A percentile compares a stretch with the other conserved stretches of the same genome.
phyloP scores from a whole-genome alignment of 306 rosid species.

The Nissolia schottii region DNA sequence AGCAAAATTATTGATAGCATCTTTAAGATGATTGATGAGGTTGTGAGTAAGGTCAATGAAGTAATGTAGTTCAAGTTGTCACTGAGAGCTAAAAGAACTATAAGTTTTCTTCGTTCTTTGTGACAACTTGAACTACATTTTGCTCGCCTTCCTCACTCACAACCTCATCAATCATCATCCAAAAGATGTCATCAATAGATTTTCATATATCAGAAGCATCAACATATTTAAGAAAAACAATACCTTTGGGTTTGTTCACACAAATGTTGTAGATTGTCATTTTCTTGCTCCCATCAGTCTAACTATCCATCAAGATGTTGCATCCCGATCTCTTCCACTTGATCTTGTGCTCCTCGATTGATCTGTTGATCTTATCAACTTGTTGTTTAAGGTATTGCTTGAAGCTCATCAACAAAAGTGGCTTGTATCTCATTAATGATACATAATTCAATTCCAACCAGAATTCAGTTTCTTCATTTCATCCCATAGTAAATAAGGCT shows the following conservation, averaged over 20 bases:
- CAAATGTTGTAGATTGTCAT: background rate
- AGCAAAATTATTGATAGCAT: background rate
- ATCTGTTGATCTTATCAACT: background rate
- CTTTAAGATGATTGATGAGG: background rate
- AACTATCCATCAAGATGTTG: background rate
- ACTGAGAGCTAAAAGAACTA: background rate
- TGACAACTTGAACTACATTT: background rate
- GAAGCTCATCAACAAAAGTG: background rate
- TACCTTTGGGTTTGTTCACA: background rate
- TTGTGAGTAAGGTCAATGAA: background rate
- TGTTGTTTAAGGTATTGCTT: background rate
- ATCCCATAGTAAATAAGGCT: too few relatives aligned
- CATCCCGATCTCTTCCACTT: background rate
- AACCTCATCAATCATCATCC: background rate
- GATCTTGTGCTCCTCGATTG: background rate
- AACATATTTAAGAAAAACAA: background rate
- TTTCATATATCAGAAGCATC: background rate
- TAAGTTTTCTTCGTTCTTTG: background rate
- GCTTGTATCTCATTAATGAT: too few relatives aligned
- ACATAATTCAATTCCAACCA: too few relatives aligned
- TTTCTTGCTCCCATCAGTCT: background rate
- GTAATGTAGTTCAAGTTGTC: background rate
- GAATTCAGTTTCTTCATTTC: too few relatives aligned
- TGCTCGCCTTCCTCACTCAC: background rate
- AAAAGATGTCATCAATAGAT: background rate